Percentiles rank a stretch among this genome's conserved stretches.
Evolutionary conservation across 306 rosid genomes (phyloP).

Genomic region (Medicago ruthenica): DNA sequence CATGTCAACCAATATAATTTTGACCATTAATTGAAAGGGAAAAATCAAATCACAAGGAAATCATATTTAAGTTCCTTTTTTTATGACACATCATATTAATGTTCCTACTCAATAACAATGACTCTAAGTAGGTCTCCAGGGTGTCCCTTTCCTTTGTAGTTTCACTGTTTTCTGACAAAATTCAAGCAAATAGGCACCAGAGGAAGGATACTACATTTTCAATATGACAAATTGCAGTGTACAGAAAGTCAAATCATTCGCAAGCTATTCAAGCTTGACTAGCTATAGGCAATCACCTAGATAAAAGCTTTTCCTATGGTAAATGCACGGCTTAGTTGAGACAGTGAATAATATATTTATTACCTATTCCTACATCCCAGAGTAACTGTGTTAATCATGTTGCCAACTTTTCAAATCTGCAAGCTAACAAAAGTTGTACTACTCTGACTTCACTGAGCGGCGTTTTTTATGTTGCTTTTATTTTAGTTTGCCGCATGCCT

Average conservation of each 20-base stretch:
- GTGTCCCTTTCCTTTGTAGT: not conserved
- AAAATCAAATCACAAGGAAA: conserved; percentile 12
- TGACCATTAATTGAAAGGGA: conserved; percentile 27
- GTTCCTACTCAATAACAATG: conserved; percentile 15
- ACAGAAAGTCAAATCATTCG: conserved; percentile 2
- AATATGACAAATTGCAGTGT: not conserved
- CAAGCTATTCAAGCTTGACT: conserved; percentile 18
- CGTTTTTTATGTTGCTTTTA: conserved; percentile 9
- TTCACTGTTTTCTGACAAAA: conserved; percentile 35
- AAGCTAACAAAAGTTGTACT: conserved; percentile 5
- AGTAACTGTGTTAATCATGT: not conserved
- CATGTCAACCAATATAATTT: conserved; percentile 38
- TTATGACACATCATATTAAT: not conserved
- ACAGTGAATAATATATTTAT: conserved; percentile 2
- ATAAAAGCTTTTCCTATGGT: not conserved
- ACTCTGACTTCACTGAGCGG: not conserved
- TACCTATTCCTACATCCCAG: not conserved
- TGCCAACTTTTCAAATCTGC: conserved; percentile 13
- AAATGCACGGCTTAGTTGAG: conserved; percentile 2
- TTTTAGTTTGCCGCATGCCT: not conserved
- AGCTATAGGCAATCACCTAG: conserved; percentile 19
- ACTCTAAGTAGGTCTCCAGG: conserved; percentile 1
- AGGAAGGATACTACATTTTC: conserved; percentile 1
- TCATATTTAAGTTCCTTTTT: not conserved
- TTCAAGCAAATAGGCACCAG: conserved; percentile 32